These are phyloP conservation scores for Fusarium miscanthi DNA, from an alignment of 2,329 filamentous ascomycete genomes.

Conservation along the genomic window DNA sequence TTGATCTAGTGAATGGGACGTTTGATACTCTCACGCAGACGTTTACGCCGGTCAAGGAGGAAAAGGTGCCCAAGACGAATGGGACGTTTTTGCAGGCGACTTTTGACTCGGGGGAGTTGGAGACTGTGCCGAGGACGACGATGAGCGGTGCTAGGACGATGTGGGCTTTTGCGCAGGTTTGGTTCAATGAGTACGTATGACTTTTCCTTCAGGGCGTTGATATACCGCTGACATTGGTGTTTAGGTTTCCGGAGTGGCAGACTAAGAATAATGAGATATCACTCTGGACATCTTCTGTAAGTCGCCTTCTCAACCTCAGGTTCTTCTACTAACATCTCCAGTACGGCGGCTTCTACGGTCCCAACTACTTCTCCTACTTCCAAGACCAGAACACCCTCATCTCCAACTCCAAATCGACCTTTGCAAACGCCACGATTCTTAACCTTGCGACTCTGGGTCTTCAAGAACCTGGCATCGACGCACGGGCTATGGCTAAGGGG, in stretches of 20 bases:
- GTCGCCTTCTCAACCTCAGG: constrained; percentile 19
- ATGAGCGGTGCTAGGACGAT: constrained; percentile 63
- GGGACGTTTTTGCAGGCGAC: constrained; percentile 31
- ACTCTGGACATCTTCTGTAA: constrained; percentile 68
- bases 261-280: constrained; percentile 65
- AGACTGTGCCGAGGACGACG: constrained; percentile 57
- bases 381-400: constrained; percentile 67
- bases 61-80: constrained; percentile 11
- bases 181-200: constrained; percentile 54
- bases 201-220: background rate
- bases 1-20: constrained; percentile 60
- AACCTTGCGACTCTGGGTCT: constrained; percentile 71
- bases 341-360: constrained; percentile 75
- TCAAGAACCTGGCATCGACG: constrained; percentile 74
- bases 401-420: background rate
- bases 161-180: constrained; percentile 72
- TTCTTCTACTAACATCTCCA: background rate
- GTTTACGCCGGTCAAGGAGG: constrained; percentile 17
- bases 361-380: constrained; percentile 65
- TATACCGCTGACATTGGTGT: background rate
- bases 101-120: background rate
- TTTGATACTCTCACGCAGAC: constrained; percentile 58
- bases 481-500: constrained; percentile 65
- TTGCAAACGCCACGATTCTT: constrained; percentile 58
- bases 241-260: constrained; percentile 64